Conservation (phyloP, 2,329 filamentous ascomycete genomes). For the Ceratocystis eucalypticola region DNA sequence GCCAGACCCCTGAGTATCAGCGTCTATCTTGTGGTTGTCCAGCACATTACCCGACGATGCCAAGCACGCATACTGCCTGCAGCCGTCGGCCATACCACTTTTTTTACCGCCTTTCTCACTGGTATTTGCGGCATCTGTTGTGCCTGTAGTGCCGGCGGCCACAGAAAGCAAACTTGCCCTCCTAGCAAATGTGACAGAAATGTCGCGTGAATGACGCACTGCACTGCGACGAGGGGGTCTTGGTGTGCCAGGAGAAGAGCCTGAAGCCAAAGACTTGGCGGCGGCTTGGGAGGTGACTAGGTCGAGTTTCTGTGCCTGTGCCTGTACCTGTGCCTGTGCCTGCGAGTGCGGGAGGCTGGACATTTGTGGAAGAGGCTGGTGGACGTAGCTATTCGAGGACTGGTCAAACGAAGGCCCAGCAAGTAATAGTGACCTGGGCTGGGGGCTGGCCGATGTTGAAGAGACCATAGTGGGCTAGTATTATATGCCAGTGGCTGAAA, state of each 20-base stretch:
- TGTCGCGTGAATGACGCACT: slow-evolving; percentile 1
- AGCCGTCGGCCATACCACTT: background rate
- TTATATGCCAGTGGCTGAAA: background rate
- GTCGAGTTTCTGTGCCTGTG: background rate
- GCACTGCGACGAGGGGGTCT: background rate
- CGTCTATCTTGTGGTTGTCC: background rate
- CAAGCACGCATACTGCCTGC: background rate
- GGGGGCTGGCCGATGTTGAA: background rate
- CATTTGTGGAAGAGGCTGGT: background rate
- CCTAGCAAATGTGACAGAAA: background rate
- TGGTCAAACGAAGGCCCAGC: background rate
- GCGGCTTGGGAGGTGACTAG: background rate
- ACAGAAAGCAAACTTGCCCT: background rate
- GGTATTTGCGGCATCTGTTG: no score
- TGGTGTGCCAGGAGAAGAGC: background rate
- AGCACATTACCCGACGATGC: background rate
- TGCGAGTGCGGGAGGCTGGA: no score
- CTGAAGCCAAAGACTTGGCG: background rate
- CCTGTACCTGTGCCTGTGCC: no score
- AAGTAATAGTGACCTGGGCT: background rate
- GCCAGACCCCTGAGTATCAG: background rate
- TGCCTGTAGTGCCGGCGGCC: background rate
- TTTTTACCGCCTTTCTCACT: background rate
- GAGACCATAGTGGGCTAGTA: background rate
- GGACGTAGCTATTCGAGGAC: background rate